Percentiles rank a stretch among this genome's conserved stretches.
These are phyloP conservation scores for Desmodesmus armatus DNA, from an alignment of 139 green algal genomes.

Conservation along the genomic window DNA sequence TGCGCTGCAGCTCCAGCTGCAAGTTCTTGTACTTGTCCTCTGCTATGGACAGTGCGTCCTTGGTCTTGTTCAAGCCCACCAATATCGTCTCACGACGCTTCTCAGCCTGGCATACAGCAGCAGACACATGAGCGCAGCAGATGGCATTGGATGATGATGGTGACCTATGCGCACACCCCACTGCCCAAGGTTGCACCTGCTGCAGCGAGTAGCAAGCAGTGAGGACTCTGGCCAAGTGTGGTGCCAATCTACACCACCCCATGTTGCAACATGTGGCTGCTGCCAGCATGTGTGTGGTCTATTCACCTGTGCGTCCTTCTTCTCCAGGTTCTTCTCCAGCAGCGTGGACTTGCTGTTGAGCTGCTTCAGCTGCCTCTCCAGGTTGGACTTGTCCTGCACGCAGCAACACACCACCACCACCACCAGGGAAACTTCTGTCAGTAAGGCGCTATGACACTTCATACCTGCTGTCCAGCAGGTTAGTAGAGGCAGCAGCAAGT, in stretches of 20 bases:
- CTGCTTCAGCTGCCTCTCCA: slow-evolving; percentile 88
- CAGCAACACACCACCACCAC: background rate
- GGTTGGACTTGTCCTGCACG: slow-evolving; percentile 75
- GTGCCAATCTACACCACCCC: background rate
- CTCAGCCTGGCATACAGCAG: slow-evolving; percentile 56
- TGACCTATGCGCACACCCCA: no score
- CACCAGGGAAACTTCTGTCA: no score
- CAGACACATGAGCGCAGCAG: no score
- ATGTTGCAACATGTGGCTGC: background rate
- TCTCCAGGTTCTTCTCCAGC: slow-evolving; percentile 80
- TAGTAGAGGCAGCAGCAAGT: no score
- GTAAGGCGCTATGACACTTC: no score
- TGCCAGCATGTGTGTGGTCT: background rate
- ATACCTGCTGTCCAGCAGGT: background rate
- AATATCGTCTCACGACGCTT: slow-evolving; percentile 86
- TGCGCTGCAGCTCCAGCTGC: slow-evolving; percentile 56
- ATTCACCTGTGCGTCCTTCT: slow-evolving; percentile 62
- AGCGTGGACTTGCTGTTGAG: slow-evolving; percentile 64
- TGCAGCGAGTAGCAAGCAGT: no score
- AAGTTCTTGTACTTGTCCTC: slow-evolving; percentile 62
- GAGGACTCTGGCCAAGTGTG: background rate
- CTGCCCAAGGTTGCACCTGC: no score
- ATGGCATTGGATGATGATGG: no score
- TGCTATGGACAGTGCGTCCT: slow-evolving; percentile 57
- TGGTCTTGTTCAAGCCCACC: slow-evolving; percentile 74